Evolutionary conservation across 1,284 basidiomycete species (phyloP).

Genomic region (Pseudozyma sp.): DNA sequence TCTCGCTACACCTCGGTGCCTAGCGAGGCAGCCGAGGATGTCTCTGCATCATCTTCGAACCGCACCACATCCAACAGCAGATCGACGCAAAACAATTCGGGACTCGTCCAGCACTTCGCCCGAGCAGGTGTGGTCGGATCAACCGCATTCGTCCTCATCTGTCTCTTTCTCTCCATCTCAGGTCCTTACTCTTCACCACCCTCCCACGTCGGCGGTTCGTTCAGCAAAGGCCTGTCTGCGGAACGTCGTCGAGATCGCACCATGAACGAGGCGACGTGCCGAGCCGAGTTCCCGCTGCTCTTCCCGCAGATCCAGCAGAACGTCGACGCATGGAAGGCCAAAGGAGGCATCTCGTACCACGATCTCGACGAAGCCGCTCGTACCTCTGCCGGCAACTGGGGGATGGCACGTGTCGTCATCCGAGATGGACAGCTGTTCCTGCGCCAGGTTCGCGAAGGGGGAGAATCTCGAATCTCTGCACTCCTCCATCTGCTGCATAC

Average conservation of each 20-base stretch:
- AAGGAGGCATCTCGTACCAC: constrained; percentile 39
- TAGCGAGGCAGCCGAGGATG: constrained; percentile 5
- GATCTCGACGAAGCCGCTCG: constrained; percentile 42
- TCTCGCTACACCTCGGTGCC: constrained; percentile 21
- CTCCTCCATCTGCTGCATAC: constrained; percentile 41
- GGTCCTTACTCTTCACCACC: background rate
- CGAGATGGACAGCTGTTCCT: constrained; percentile 51
- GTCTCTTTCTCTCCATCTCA: constrained; percentile 20
- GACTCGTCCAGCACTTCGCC: constrained; percentile 8
- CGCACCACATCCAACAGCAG: constrained; percentile 1
- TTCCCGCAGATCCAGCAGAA: constrained; percentile 52
- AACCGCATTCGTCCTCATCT: constrained; percentile 20
- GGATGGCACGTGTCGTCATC: constrained; percentile 45
- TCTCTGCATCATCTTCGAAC: background rate
- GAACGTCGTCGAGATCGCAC: constrained; percentile 30
- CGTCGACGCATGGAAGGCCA: constrained; percentile 30
- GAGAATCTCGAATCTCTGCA: constrained; percentile 48
- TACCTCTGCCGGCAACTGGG: constrained; percentile 18
- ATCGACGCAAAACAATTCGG: background rate
- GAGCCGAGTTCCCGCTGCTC: constrained; percentile 48
- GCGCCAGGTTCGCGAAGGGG: constrained; percentile 42
- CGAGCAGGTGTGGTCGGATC: constrained; percentile 19
- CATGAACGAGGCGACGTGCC: constrained; percentile 35
- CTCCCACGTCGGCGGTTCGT: background rate
- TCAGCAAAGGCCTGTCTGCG: constrained; percentile 8